Evolutionary conservation across 768 basidiomycete genomes (phyloP).

Genomic region (Pluteus cervinus): DNA sequence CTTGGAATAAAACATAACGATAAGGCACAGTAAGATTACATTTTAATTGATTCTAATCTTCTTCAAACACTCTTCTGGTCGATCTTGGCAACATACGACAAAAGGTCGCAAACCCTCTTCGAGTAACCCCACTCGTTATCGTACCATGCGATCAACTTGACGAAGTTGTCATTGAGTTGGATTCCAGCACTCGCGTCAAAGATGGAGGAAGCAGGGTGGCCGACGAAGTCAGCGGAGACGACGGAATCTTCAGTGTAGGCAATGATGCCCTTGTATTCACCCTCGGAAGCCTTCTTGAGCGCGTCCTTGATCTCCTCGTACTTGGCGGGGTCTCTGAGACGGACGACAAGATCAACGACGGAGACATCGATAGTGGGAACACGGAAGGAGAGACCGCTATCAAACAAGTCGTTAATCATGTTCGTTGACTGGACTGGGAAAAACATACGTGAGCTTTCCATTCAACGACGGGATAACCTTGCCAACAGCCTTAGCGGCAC

Average conservation of each 20-base stretch:
- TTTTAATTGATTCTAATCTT: too few species aligned
- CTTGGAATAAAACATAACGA: too few species aligned
- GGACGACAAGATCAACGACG: conserved; percentile 89
- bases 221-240: conserved; percentile 86
- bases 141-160: conserved; percentile 95
- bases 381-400: conserved; percentile 86
- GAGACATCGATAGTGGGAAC: conserved; percentile 90
- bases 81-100: conserved; percentile 70
- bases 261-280: conserved; percentile 56
- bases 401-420: background rate
- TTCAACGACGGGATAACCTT: conserved; percentile 90
- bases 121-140: conserved; percentile 94
- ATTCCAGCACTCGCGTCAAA: conserved; percentile 90
- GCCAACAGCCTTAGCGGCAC: conserved; percentile 94
- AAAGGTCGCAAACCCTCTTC: conserved; percentile 78
- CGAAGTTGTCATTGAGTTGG: conserved; percentile 78
- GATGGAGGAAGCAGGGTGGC: conserved; percentile 67
- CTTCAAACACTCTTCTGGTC: too few species aligned
- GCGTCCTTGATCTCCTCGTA: conserved; percentile 84
- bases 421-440: background rate
- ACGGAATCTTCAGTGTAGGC: conserved; percentile 86
- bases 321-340: conserved; percentile 69
- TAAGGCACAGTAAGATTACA: too few species aligned
- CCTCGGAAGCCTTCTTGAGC: conserved; percentile 66
- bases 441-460: conserved; percentile 83